Base-by-base conservation (phyloP, 768 basidiomycete species). In the Xerocomus potaroensis region DNA sequence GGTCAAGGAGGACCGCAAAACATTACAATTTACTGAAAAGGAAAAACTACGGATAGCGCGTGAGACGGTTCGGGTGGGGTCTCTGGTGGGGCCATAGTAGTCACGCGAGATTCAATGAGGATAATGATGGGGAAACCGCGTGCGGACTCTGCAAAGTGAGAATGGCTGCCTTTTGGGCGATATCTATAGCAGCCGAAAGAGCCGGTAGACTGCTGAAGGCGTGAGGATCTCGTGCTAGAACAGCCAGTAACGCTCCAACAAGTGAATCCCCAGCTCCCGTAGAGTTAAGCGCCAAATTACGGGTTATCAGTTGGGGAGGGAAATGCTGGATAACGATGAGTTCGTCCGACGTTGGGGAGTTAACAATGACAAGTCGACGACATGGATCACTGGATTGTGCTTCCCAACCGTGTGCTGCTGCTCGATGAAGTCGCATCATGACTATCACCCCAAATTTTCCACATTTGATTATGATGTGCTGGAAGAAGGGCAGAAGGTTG, bases 261-360 rank as follows among this genome's bases (percentile, higher is more conserved):
- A 96, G 77, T 3, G 89, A 84, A 67, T 97, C 94, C 0, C 94
- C 94, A 1, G 90, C 93, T 1, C 95, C 95, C 0, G 94, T 97
- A 8, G 91, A 89, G 54, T 84, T 93, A 18, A 84, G 67, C 9
- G 72, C 56, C 21, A 62, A 57, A 14, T 63, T 60, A 4, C 49
- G 58, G 9, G 77, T 66, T 14, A 70, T 51, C 1, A 65, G 60
- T 15, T 76, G 55, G 8, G 89, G 73, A 10, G 88, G 79, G 62
- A 86, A 91, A 61, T 93, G 87, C 33, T 82, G 80, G 24, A 94
- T 38, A 6, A 88, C 74, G 8, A 91, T 60, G 4, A 76, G 66
- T 47, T 79, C 76, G 8, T 63, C 62, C 14, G 71, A 69, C 4
- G 60, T 62, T 19, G 66, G 66, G 8, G 78, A 79, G 22, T 69